Conservation (phyloP, 192 early-diverging fungal species). For the Ambispora gerdemannii region DNA sequence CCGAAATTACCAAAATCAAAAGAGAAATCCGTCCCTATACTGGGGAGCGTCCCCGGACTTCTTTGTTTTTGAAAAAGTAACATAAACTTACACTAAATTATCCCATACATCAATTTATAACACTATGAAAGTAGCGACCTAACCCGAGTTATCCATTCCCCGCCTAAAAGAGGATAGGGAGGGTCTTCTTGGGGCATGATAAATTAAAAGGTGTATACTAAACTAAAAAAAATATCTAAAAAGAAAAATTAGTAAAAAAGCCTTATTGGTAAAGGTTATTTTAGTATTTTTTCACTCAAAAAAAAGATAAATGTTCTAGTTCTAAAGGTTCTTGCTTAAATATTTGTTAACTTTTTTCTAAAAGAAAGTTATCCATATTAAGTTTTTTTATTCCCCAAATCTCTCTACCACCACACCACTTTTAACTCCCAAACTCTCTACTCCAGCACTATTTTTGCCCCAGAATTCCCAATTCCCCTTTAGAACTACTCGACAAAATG, state of each 20-base stretch:
- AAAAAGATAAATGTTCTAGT: too few species aligned
- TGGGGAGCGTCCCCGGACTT: constrained; percentile 14
- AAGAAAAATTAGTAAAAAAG: too few species aligned
- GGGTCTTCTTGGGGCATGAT: constrained; percentile 1
- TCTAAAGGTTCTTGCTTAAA: too few species aligned
- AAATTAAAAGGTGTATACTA: constrained; percentile 2
- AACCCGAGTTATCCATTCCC: background rate
- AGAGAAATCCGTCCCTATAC: constrained; percentile 14
- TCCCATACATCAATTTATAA: constrained; percentile 2
- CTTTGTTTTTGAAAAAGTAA: constrained; percentile 17
- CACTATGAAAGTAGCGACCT: constrained; percentile 2
- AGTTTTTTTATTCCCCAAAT: too few species aligned
- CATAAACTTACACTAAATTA: constrained; percentile 2
- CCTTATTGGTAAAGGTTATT: too few species aligned
- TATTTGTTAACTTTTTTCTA: too few species aligned
- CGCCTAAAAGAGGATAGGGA: constrained; percentile 1
- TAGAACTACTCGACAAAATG: constrained; percentile 2
- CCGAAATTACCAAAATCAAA: constrained; percentile 7
- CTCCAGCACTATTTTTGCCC: background rate
- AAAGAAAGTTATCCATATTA: too few species aligned
- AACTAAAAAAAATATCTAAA: too few species aligned
- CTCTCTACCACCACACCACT: background rate
- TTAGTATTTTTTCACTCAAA: too few species aligned
- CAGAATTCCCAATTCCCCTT: constrained; percentile 2
- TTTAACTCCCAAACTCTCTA: background rate